Evolutionary conservation across 768 basidiomycete genomes (phyloP).

Genomic region (Xerocomus potaroensis): DNA sequence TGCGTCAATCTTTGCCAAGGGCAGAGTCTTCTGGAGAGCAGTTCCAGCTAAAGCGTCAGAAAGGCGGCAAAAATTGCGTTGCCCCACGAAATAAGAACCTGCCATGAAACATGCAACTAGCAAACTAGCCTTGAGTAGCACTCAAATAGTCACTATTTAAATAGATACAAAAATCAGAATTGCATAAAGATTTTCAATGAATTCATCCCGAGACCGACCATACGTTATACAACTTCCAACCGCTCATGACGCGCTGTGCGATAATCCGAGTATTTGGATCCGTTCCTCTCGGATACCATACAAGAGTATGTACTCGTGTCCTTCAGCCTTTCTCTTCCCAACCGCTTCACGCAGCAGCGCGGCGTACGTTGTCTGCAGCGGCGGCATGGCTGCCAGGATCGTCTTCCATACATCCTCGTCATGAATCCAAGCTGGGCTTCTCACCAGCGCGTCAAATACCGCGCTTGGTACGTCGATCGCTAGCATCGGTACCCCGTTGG

Average conservation of each 20-base stretch:
- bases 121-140: no score
- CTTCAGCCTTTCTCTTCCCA: slow-evolving; percentile 57
- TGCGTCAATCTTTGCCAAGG: no score
- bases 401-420: slow-evolving; percentile 76
- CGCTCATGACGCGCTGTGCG: slow-evolving; percentile 6
- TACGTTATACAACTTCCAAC: no score
- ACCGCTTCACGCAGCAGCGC: slow-evolving; percentile 65
- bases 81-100: no score
- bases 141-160: no score
- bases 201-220: no score
- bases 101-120: no score
- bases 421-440: slow-evolving; percentile 56
- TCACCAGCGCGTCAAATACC: slow-evolving; percentile 61
- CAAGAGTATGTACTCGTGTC: slow-evolving; percentile 56
- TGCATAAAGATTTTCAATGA: no score
- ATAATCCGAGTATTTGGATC: slow-evolving; percentile 52
- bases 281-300: slow-evolving; percentile 69
- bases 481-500: slow-evolving; percentile 60
- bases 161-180: no score
- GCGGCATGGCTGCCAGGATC: slow-evolving; percentile 51
- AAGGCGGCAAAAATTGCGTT: no score
- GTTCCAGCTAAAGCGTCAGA: no score
- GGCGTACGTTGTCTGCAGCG: slow-evolving; percentile 58
- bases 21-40: no score
- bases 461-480: slow-evolving; percentile 62